Conservation (phyloP, 2,329 filamentous ascomycete species). For the Calonectria crousiana region DNA sequence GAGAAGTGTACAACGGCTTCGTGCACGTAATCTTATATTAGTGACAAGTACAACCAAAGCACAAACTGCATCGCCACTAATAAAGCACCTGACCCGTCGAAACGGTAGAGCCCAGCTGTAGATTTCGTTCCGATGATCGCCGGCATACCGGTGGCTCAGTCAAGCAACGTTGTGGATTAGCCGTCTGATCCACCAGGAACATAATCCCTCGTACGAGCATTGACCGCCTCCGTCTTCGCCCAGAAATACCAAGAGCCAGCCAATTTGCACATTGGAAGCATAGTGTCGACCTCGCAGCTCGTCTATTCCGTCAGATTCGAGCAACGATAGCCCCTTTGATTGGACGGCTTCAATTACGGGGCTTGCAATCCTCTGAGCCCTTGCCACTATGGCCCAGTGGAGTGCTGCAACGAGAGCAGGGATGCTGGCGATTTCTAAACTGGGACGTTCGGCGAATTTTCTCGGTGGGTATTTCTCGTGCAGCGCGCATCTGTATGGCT, state of each 20-base stretch:
- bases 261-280: not conserved
- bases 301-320: not conserved
- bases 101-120: not conserved
- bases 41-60: not conserved
- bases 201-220: not conserved
- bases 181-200: not conserved
- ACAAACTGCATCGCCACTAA: not conserved
- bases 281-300: not conserved
- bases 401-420: not conserved
- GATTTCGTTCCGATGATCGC: not conserved
- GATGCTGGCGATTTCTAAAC: not conserved
- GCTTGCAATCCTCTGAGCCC: not conserved
- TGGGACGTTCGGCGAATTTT: not conserved
- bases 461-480: not conserved
- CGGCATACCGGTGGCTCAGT: not conserved
- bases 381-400: not conserved
- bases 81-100: not conserved
- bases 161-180: not conserved
- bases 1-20: no score
- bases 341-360: not conserved
- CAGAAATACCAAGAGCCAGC: not conserved
- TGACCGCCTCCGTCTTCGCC: not conserved
- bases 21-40: not conserved
- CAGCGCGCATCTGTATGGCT: not conserved
- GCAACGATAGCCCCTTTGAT: not conserved